Evolutionary conservation across 2,329 filamentous ascomycete species (phyloP), one percentile per base, ranked within the genome.

Genomic region (Neopestalotiopsis clavispora): DNA sequence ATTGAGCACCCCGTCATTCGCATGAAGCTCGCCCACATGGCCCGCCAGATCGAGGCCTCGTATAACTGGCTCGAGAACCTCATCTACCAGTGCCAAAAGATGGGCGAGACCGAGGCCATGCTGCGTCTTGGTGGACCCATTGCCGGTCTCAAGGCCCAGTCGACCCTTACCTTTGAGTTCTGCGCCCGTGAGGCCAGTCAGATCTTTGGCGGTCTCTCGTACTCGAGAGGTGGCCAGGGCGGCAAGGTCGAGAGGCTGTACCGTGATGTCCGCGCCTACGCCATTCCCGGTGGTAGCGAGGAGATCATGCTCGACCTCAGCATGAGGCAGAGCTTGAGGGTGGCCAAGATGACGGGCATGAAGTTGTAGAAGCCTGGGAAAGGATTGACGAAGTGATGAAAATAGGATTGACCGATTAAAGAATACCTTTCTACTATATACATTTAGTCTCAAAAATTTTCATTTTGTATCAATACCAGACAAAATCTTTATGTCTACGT

Each of bases 221-320:
- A 98, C 84, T 95, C 91, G 69, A 90, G 95, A 58, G 96, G 96
- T 68, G 96, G 96, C 17, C 96, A 98, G 84, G 96, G 96, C 70
- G 95, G 90, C 69, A 98, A 98, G 89, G 90, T 98, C 66, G 96
- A 99, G 89, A 85, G 96, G 70, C 83, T 99, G 75, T 98, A 98
- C 82, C 89, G 96, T 71, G 96, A 99, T 80, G 96, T 98, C 17
- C 89, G 96, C 75, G 96, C 96, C 0, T 98, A 99, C 81, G 95
- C 96, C 71, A 95, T 99, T 74, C 96, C 96, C 3, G 96, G 96
- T 76, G 96, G 96, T 30, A 94, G 91, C 73, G 95, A 99, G 84
- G 96, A 99, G 87, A 99, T 99, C 73, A 99, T 99, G 96, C 85
- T 98, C 73, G 96, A 99, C 81, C 82, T 99, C 77, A 97, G 94